Evolutionary conservation across 2,329 filamentous ascomycete species (phyloP), one percentile per base, ranked within the genome.

Genomic region (Neonectria coccinea): DNA sequence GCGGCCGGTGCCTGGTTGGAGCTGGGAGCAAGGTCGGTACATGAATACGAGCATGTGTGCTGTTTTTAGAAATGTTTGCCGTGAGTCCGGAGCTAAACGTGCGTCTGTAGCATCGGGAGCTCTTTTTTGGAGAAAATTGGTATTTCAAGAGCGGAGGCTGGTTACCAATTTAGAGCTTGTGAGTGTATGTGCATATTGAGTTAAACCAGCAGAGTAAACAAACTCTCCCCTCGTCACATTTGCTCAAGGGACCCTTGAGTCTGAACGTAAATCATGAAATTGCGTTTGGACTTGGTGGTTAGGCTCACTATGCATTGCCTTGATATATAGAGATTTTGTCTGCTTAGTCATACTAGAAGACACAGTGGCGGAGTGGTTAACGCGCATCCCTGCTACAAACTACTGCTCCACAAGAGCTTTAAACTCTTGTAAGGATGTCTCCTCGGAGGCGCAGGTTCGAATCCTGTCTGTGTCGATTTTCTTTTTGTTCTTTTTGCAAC

Each of bases 321-420:
- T 12, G 11, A 16, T 25, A 29, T 8, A 1, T 2, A 29, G 22
- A 11, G 10, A 11, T 2, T 20, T 5, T 5, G 2, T 5, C 3
- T 42, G 31, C 25, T 52, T 52, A 31, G 31, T 52, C 50, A 31
- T 36, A 52, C 8, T n/a, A 36, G 27, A 18, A 41, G 33, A 41
- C 51, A 54, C 18, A 25, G 20, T 54, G 51, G 39, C 39, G 39
- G 51, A 54, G 51, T 39, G 51, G 51, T 54, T 54, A 54, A 54
- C 33, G 51, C 51, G 27, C 31, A n/a, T 16, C 51, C 33, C 51
- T 54, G 51, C 51, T 54, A 42, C 18, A 20, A 20, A 12, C 14
- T 33, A 2, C 29, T 31, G n/a, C 48, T 51, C n/a, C 45, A 48
- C 45, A 27, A 48, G 8, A 22, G 8, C 45, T 27, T 6, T 27